Evolutionary conservation across 192 early-diverging fungal species (phyloP), one percentile per base, ranked within the genome.

Genomic region (Phycomyces blakesleeanus): DNA sequence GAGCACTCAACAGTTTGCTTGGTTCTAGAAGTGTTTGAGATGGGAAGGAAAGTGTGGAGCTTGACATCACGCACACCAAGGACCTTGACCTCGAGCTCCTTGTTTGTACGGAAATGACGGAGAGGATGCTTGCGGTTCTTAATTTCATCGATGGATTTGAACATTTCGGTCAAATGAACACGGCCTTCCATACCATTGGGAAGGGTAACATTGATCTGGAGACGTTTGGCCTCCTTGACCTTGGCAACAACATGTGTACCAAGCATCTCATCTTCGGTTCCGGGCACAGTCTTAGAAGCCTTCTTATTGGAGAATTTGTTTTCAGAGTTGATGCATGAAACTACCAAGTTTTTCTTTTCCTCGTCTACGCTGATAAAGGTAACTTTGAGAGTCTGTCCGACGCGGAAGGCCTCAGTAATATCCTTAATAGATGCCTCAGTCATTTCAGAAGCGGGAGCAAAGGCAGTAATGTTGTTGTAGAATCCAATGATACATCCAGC

Each of bases 401-500:
- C 69, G 57, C 82, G 83, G 73, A 94, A 93, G 55, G 79, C 75
- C 38, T 86, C 83, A 24, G 79, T 74, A 7, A 91, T 80, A 61
- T 91, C 63, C 14, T 52, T 26, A 12, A 52, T 51, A 24, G 52
- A 29, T 10, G 67, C 55, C 27, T 75, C 73, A n/a, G 50, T 70
- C 44, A 89, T 82, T 66, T 94, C 91, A 11, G 76, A 57, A 27
- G 79, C 76, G n/a, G 89, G 93, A 24, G 80, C 83, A 63, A 95
- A 81, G 1, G 81, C 91, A 51, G 72, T 68, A 8, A 91, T 69
- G 50, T 88, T 78, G 75, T 89, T 86, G 80, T 88, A 98, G 59
- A 97, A 94, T 10, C 65, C 58, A 8, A 95, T 85, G 40, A 93
- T 73, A 55, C 84, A 86, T 44, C 93, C 92, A 39, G 79, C 79